These are phyloP conservation scores for Quercus ilex DNA, from an alignment of 306 rosid species.

Conservation along the genomic window DNA sequence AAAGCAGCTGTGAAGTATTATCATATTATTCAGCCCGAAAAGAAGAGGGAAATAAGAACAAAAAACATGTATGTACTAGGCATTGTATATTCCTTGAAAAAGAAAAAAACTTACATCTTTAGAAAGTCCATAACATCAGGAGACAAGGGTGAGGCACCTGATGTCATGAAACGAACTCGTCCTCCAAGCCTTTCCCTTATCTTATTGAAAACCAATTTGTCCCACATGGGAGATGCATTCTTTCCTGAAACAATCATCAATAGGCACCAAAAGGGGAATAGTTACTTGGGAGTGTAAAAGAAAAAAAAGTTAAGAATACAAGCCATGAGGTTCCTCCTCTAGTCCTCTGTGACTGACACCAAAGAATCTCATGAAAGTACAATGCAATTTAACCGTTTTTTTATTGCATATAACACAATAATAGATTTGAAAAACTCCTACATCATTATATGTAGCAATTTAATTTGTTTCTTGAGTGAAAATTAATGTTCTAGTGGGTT, in stretches of 20 bases:
- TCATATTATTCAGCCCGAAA: slow-evolving; percentile 15
- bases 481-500: background rate
- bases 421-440: background rate
- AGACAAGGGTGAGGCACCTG: slow-evolving; percentile 99
- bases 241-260: slow-evolving; percentile 52
- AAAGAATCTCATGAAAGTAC: background rate
- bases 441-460: background rate
- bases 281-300: background rate
- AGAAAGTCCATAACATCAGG: slow-evolving; percentile 93
- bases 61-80: background rate
- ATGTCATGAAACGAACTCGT: slow-evolving; percentile 78
- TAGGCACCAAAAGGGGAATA: background rate
- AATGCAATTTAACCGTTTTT: background rate
- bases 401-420: background rate
- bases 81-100: slow-evolving; percentile 10
- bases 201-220: slow-evolving; percentile 90
- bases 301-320: background rate
- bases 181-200: slow-evolving; percentile 96
- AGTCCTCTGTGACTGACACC: background rate
- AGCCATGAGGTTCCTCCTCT: background rate
- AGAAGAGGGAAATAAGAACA: background rate
- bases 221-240: slow-evolving; percentile 93
- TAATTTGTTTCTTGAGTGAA: background rate
- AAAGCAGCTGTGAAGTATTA: slow-evolving; percentile 70
- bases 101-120: slow-evolving; percentile 64